Conservation (phyloP, 1,284 basidiomycete genomes). For the Boletus mariae region DNA sequence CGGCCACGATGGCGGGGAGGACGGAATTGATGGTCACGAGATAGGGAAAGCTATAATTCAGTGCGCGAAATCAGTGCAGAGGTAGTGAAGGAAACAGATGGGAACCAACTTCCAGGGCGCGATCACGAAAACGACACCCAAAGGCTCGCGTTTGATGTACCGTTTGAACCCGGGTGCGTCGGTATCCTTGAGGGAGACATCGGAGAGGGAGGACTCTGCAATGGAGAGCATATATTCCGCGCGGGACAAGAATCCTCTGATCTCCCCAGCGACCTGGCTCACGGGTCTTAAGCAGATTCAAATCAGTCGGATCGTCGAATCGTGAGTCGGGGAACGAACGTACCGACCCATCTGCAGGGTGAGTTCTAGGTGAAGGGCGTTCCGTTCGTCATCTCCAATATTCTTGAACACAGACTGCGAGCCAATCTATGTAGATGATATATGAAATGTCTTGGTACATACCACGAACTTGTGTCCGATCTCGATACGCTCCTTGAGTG, state of each 20-base stretch:
- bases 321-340: slow-evolving; percentile 19
- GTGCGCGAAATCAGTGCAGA: not conserved
- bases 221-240: slow-evolving; percentile 85
- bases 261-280: slow-evolving; percentile 73
- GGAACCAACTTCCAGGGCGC: slow-evolving; percentile 83
- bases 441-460: slow-evolving; percentile 16
- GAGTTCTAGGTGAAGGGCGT: slow-evolving; percentile 48
- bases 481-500: slow-evolving; percentile 68
- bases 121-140: slow-evolving; percentile 87
- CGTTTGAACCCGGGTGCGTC: slow-evolving; percentile 81
- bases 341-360: slow-evolving; percentile 78
- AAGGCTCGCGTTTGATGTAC: slow-evolving; percentile 77
- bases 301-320: not conserved
- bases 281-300: slow-evolving; percentile 56
- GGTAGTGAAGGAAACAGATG: not conserved
- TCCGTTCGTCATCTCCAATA: slow-evolving; percentile 35
- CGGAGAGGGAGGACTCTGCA: slow-evolving; percentile 73
- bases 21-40: slow-evolving; percentile 87
- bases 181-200: slow-evolving; percentile 69
- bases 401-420: slow-evolving; percentile 71
- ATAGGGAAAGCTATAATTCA: slow-evolving; percentile 73
- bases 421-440: not conserved
- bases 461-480: slow-evolving; percentile 80
- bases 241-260: slow-evolving; percentile 78
- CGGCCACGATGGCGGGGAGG: slow-evolving; percentile 83